Percentiles rank a stretch among this genome's conserved stretches.
Conservation (phyloP, 2,329 filamentous ascomycete genomes). For the Talaromyces sp. region DNA sequence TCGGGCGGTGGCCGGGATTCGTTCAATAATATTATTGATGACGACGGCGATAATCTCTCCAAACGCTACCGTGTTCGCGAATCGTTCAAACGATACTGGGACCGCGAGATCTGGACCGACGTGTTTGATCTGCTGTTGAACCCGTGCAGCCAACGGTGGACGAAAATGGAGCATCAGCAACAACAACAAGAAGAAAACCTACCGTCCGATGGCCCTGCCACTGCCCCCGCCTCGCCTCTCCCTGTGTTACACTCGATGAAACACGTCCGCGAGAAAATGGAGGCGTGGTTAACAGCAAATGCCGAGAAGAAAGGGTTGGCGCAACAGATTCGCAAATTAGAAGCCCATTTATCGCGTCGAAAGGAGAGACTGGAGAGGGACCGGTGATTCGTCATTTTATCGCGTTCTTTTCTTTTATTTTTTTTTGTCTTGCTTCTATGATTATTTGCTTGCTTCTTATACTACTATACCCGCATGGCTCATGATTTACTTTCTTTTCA, state of each 20-base stretch:
- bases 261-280: slow-evolving; percentile 69
- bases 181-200: neutral
- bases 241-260: slow-evolving; percentile 69
- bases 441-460: neutral
- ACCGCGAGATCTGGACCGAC: slow-evolving; percentile 80
- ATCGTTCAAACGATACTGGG: slow-evolving; percentile 90
- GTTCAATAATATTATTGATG: neutral
- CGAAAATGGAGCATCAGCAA: slow-evolving; percentile 51
- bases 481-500: neutral
- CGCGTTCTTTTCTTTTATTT: neutral
- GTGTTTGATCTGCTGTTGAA: slow-evolving; percentile 85
- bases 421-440: neutral
- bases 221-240: slow-evolving; percentile 44
- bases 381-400: slow-evolving; percentile 9
- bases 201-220: neutral
- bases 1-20: slow-evolving; percentile 12
- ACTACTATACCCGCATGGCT: neutral
- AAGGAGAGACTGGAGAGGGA: slow-evolving; percentile 31
- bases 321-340: slow-evolving; percentile 56
- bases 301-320: slow-evolving; percentile 70
- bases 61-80: slow-evolving; percentile 77
- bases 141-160: slow-evolving; percentile 55
- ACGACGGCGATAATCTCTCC: slow-evolving; percentile 15
- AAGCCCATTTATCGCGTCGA: slow-evolving; percentile 59
- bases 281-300: slow-evolving; percentile 72